Base-by-base conservation (phyloP, 2,329 filamentous ascomycete genomes). In the Phyllosticta paracitricarpa region DNA sequence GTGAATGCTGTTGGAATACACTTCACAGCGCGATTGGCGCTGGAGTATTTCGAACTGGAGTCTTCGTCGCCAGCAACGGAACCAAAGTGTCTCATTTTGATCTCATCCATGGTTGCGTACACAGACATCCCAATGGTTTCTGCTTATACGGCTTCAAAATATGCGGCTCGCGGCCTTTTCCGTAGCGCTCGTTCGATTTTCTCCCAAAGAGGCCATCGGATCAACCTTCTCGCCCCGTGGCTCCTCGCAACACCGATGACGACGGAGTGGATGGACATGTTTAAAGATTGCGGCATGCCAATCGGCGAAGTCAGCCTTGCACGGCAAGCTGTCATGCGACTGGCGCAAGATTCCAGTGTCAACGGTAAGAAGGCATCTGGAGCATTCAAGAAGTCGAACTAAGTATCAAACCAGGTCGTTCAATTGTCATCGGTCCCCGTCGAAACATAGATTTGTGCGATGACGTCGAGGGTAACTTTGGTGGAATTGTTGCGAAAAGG, bases 141-240 rank as follows among this genome's bases (percentile, higher is more conserved):
- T 7, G 68, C 68, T 7, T 72, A 71, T 65, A 65, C 62, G 53
- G 63, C 67, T 51, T 68, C 68, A 30, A 72, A 71, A 54, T 69
- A 67, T 5, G 69, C 68, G 10, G 65, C 70, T 9, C 65, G 69
- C 2, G 69, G 69, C 2, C 60, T 70, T 4, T 69, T 70, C 57
- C 66, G 66, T 25, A 62, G 66, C 8, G 64, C 67, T 3, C 62
- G 69, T 10, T 58, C 63, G 8, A 56, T 62, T 3, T 62, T 69
- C 2, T 48, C 48, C n/a, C 35, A 19, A 4, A 30, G 51, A 12
- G 62, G 64, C 1, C 53, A 28, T 22, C 63, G 68, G 28, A 57
- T 69, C 28, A 71, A 72, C 48, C 62, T 71, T 1, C 65, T 71
- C 3, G 69, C 69, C 14, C 69, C 69, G n/a, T 70, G 66, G 64